Percentiles rank a stretch among this genome's conserved stretches.
Conservation (phyloP, 805 yeast genomes). For the Kodamaea neixiangensis region DNA sequence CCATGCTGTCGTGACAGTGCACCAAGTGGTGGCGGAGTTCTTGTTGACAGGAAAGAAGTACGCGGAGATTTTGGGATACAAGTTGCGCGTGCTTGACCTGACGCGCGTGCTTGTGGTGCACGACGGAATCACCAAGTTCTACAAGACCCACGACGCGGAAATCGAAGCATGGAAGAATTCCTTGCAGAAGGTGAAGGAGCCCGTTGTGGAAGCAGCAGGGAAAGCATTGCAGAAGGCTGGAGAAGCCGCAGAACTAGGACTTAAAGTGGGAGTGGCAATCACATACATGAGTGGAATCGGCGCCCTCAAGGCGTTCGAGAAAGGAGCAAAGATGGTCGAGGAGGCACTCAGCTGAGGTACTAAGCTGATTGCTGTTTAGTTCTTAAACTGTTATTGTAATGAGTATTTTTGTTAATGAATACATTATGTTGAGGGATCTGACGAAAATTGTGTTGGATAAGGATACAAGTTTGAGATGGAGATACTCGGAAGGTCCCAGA, state of each 20-base stretch:
- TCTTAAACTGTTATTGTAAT: not conserved
- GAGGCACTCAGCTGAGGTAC: not conserved
- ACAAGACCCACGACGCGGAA: not conserved
- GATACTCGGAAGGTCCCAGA: not conserved
- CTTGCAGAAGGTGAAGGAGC: not conserved
- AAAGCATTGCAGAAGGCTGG: not conserved
- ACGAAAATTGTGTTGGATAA: no score
- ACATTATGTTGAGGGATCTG: not conserved
- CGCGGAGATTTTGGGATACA: not conserved
- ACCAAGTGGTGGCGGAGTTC: not conserved
- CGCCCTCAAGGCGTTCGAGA: not conserved
- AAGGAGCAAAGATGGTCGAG: not conserved
- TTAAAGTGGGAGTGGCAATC: conserved; percentile 8
- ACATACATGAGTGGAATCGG: conserved; percentile 10
- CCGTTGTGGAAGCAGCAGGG: not conserved
- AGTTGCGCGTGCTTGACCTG: not conserved
- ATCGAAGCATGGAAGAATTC: not conserved
- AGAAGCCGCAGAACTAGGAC: not conserved
- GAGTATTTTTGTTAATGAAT: not conserved
- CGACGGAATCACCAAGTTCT: not conserved
- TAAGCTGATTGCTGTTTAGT: not conserved
- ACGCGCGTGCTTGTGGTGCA: not conserved
- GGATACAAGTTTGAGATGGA: no score
- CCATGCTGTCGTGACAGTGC: not conserved
- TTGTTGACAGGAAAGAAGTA: not conserved